A percentile compares a stretch with the other conserved stretches of the same genome.
Conservation (phyloP, 768 basidiomycete species). For the Cyclocybe cylindracea region DNA sequence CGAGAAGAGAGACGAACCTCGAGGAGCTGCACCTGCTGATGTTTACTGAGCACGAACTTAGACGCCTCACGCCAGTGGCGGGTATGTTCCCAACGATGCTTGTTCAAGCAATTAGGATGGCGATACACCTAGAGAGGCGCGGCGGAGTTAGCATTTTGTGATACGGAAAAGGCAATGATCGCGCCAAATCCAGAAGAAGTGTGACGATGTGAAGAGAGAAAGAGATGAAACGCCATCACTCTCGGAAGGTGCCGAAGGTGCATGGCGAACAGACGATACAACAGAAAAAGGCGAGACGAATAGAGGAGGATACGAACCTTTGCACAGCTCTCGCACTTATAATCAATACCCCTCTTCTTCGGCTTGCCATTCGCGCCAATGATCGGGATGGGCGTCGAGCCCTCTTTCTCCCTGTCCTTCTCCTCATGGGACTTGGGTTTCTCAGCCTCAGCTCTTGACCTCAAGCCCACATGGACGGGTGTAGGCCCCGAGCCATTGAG, state of each 20-base stretch:
- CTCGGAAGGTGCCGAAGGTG: too few species aligned
- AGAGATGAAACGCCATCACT: not conserved
- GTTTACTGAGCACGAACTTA: conserved; percentile 90
- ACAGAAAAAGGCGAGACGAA: not conserved
- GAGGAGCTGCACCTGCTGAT: conserved; percentile 95
- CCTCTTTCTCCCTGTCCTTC: conserved; percentile 6
- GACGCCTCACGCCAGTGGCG: conserved; percentile 93
- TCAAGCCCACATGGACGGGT: conserved; percentile 6
- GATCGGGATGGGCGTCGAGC: conserved; percentile 38
- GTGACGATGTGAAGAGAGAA: not conserved
- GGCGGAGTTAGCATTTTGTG: too few species aligned
- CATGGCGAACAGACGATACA: not conserved
- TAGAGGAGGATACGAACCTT: conserved; percentile 62
- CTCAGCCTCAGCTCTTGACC: conserved; percentile 2
- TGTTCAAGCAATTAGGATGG: conserved; percentile 93
- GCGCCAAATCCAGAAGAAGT: too few species aligned
- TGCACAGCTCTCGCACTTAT: conserved; percentile 91
- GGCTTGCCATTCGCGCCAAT: conserved; percentile 31
- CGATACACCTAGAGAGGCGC: conserved; percentile 65
- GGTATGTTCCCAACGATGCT: conserved; percentile 98
- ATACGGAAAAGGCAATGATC: too few species aligned
- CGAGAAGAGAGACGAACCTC: conserved; percentile 54
- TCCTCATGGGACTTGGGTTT: not conserved
- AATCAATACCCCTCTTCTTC: conserved; percentile 84
- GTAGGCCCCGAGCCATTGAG: conserved; percentile 11